Percentiles rank a stretch among this genome's conserved stretches.
Conservation (phyloP, 352 stramenopile genomes). For the Phytophthora foliorum region DNA sequence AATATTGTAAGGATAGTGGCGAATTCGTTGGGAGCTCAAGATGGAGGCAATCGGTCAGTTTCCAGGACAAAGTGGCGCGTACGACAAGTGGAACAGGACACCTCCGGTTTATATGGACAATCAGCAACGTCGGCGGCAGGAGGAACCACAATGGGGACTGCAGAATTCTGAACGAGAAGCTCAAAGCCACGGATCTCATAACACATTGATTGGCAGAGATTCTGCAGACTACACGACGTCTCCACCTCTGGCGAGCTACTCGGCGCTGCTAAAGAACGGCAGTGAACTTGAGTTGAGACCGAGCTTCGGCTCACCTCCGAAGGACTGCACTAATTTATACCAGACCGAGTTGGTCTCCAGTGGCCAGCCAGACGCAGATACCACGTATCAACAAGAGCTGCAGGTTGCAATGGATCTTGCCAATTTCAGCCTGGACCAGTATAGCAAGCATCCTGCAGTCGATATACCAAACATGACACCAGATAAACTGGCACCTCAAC, state of each 20-base stretch:
- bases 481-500: not conserved
- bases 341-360: conserved; percentile 8
- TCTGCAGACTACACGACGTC: conserved; percentile 36
- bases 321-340: conserved; percentile 16
- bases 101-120: not conserved
- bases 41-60: not conserved
- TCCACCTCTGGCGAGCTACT: conserved; percentile 49
- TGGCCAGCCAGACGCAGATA: not conserved
- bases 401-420: conserved; percentile 45
- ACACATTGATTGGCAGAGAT: not conserved
- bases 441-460: conserved; percentile 6
- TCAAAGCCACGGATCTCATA: not conserved
- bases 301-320: conserved; percentile 29
- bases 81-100: not conserved
- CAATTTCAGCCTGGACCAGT: conserved; percentile 45
- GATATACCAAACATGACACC: not conserved
- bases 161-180: conserved; percentile 1
- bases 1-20: too few species aligned
- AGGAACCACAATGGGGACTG: not conserved
- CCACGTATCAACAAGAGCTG: conserved; percentile 15
- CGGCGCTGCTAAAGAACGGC: conserved; percentile 44
- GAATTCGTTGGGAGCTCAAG: not conserved
- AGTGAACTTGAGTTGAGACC: conserved; percentile 12
- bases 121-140: not conserved
- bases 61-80: not conserved